Base-by-base conservation (phyloP, 2,329 filamentous ascomycete genomes). In the Beauveria bassiana region DNA sequence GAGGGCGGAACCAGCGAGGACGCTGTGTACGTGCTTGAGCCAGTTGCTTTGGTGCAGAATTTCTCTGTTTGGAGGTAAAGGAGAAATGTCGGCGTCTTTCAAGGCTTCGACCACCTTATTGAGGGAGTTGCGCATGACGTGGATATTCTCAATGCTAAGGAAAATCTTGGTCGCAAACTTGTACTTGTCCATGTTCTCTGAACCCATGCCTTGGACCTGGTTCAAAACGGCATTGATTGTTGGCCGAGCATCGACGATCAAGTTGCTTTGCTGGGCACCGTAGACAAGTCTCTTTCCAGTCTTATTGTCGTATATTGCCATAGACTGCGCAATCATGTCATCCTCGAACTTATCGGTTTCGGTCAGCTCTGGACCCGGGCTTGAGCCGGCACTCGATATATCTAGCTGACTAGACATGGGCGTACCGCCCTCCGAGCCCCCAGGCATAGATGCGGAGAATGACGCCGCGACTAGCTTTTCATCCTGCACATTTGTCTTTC, bases 171-270 rank as follows among this genome's bases (percentile, higher is more conserved):
- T 88, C 18, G 92, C 91, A 69, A 93, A 93, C 64, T 89, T 91
- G 77, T 99, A 99, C 74, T 96, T 89, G 66, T 96, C 91, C 90
- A 98, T 97, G 69, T 97, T 96, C 74, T 99, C 95, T 0, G 93
- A 96, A 2, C 95, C 95, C 72, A 93, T 86, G 7, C 95, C 95
- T 65, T 93, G 87, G 4, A 93, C 90, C 72, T 97, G 93, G 83
- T 97, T 98, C 7, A 92, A 92, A 67, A 93, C 86, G 22, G 95
- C 95, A 72, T 99, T 99, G 67, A 99, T 87, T 3, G 89, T 95
- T 18, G 95, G 95, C 51, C 95, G 86, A 50, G 95, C 95, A 77
- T 99, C 95, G 50, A 99, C 92, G 67, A 99, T 99, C 63, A 98
- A 78, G 70, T 98, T 99, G 65, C 86, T 86, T 71, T 97, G 91